Evolutionary conservation across 1,284 basidiomycete genomes (phyloP).

Genomic region (Ustilago nuda): DNA sequence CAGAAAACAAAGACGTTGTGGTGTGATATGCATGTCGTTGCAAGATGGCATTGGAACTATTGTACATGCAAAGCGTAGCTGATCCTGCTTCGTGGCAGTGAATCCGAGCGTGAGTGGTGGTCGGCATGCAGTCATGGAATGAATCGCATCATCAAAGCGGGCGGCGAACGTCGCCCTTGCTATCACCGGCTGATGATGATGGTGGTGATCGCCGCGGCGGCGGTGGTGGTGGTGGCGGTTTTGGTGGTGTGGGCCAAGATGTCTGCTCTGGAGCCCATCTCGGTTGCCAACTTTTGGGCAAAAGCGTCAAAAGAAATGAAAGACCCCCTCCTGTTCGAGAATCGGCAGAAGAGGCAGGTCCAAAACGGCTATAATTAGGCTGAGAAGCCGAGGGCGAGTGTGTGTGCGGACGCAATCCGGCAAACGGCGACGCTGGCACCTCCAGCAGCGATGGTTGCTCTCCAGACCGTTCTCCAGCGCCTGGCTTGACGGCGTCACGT

Average conservation of each 20-base stretch:
- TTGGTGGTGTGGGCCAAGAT: background rate
- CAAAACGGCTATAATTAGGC: slow-evolving; percentile 37
- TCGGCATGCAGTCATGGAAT: background rate
- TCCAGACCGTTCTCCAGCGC: background rate
- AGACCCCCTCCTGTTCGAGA: slow-evolving; percentile 17
- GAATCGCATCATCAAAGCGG: background rate
- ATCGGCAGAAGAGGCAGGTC: slow-evolving; percentile 35
- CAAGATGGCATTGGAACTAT: background rate
- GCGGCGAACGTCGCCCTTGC: background rate
- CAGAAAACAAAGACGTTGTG: background rate
- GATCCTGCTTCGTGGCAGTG: background rate
- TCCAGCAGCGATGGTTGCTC: slow-evolving; percentile 37
- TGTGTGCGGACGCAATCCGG: slow-evolving; percentile 18
- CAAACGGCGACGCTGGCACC: slow-evolving; percentile 18
- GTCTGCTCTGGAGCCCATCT: slow-evolving; percentile 17
- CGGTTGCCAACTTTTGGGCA: slow-evolving; percentile 45
- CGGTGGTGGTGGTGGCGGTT: background rate
- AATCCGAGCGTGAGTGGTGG: background rate
- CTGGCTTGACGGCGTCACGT: slow-evolving; percentile 15
- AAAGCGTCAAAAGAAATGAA: slow-evolving; percentile 18
- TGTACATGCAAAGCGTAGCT: slow-evolving; percentile 3
- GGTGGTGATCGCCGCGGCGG: background rate
- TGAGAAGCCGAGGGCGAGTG: slow-evolving; percentile 14
- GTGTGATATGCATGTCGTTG: slow-evolving; percentile 1
- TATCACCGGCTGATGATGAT: background rate